Evolutionary conservation across 1,139 yeast species (phyloP), one percentile per base, ranked within the genome.

Genomic region (Kazachstania sp.): DNA sequence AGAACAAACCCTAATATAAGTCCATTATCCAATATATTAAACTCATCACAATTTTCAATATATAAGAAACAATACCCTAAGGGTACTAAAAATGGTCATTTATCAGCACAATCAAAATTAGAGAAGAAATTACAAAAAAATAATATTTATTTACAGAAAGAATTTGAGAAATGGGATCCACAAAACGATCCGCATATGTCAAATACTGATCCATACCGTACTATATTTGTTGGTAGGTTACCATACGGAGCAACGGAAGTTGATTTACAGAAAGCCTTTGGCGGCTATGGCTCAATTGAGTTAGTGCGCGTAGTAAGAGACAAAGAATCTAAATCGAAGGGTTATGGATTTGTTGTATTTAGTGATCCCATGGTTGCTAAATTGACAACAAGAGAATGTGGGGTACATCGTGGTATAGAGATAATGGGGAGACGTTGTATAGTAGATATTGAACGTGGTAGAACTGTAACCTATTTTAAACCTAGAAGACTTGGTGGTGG

Each of bases 271-370:
- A 74, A 75, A 51, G 75, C 71, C 45, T 85, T 88, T 57, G 67
- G 75, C 36, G 71, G 71, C 52, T 86, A 70, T 66, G 97, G 97
- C 0, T 75, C 77, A 7, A 78, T 90, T 37, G 90, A 83, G 47
- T 73, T 71, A 51, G 66, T 66, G 1, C 70, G 90, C 26, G 73
- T 88, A 2, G 85, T 88, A 0, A 68, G 86, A 53, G 84, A 84
- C 57, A 69, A 13, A 13, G 26, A 66, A 40, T 76, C 77, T 30
- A 75, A 77, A 53, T 77, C 94, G 0, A 70, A 79, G 50, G 97
- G 97, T 0, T 92, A 92, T 61, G 97, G 86, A 1, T 92, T 92
- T 63, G 71, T 90, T 1, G 83, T 83, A 4, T 90, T 78, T 64
- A 82, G 77, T 3, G 59, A 58, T 37, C 49, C 57, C 9, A 49